Base-by-base conservation (phyloP, 2,329 filamentous ascomycete genomes). In the Remersonia thermophila region DNA sequence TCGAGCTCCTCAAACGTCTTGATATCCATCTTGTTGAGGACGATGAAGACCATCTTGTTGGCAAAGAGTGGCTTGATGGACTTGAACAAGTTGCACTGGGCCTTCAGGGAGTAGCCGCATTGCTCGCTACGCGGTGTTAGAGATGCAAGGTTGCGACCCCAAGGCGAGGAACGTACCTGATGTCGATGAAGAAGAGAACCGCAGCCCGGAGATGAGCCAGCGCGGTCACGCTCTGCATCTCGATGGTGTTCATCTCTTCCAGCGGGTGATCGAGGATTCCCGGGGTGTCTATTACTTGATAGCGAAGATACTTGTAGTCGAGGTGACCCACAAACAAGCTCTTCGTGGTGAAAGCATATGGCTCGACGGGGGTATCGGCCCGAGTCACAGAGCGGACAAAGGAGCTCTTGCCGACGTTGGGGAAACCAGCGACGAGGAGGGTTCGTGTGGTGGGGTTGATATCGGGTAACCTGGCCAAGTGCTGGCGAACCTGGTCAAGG, bases 231-330 rank as follows among this genome's bases (percentile, higher is more conserved):
- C 83, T 83, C 68, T 96, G 91, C 85, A 96, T 96, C 63, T 98
- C 91, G 55, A 98, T 98, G 3, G 91, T 96, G 65, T 95, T 94
- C 91, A 96, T 98, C 66, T 96, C 91, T 63, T 96, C 91, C 7
- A 98, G 75, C 26, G 89, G 87, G 58, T 98, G 91, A 52, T 98
- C 91, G 42, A 98, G 67, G 49, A 98, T 94, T 69, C 91, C 91
- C n/a, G 89, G 89, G 9, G 91, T 98, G 62, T 98, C 91, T 50
- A 98, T 95, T 18, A 86, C 87, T 65, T 70, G 67, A 55, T 71
- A 71, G 26, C 47, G 46, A 25, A 50, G 43, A 38, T 44, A 91
- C 64, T 94, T 94, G 69, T 93, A 93, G 63, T 94, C 86, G 57
- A 96, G 95, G 63, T 98, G 91, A 41, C 91, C 91, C 20, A 96